These are phyloP conservation scores for Atkinsonella hypoxylon DNA, from an alignment of 2,329 filamentous ascomycete species.

Conservation along the genomic window DNA sequence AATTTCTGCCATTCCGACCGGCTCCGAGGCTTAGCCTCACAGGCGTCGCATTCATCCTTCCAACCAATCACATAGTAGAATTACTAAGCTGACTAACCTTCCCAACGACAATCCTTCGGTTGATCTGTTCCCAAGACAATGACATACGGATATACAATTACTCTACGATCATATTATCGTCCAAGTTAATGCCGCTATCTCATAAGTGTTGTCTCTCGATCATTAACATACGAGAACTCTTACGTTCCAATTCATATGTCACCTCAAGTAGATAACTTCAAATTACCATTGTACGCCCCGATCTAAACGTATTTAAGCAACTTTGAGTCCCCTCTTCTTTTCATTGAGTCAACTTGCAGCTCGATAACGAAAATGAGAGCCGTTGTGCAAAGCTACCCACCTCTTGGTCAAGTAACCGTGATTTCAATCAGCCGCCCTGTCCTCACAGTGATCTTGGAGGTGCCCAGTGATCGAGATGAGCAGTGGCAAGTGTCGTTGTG, in stretches of 20 bases:
- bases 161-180: no score
- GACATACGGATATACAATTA: no score
- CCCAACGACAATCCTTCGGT: background rate
- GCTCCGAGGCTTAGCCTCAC: constrained; percentile 24
- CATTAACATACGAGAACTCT: no score
- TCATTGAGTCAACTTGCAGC: background rate
- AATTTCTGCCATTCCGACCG: constrained; percentile 28
- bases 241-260: no score
- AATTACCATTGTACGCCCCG: no score
- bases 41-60: background rate
- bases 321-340: background rate
- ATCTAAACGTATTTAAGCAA: background rate
- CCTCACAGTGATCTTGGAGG: constrained; percentile 61
- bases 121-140: no score
- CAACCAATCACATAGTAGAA: constrained; percentile 23
- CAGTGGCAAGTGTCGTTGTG: constrained; percentile 66
- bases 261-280: no score
- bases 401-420: constrained; percentile 62
- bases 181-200: no score
- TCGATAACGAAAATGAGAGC: constrained; percentile 20
- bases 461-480: constrained; percentile 41
- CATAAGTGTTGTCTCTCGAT: no score
- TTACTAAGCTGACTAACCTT: constrained; percentile 17
- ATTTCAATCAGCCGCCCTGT: constrained; percentile 34
- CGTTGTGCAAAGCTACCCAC: constrained; percentile 46